Conservation (phyloP, 768 basidiomycete genomes). For the Botryobasidium botryosum region DNA sequence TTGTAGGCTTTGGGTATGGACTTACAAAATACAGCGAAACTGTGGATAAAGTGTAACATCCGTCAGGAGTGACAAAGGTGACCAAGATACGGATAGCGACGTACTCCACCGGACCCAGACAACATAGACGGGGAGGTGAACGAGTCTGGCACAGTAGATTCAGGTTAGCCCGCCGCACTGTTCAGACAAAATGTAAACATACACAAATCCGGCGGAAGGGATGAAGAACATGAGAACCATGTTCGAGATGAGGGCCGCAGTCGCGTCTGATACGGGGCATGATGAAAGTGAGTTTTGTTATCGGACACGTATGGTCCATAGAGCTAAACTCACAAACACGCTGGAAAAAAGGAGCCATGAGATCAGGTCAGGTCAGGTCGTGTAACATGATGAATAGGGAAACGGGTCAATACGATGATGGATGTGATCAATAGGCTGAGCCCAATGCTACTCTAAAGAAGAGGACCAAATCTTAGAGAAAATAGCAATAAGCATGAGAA, state of each 20-base stretch:
- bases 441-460: no score
- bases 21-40: neutral
- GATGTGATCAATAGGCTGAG: no score
- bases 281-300: no score
- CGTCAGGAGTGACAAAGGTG: neutral
- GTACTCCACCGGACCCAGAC: conserved; percentile 26
- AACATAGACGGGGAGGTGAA: conserved; percentile 18
- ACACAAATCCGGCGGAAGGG: conserved; percentile 16
- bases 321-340: conserved; percentile 18
- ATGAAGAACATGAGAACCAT: conserved; percentile 14
- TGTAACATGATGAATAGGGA: no score
- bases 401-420: no score
- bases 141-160: conserved; percentile 2
- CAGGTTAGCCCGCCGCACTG: neutral
- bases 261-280: conserved; percentile 13
- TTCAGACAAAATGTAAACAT: conserved; percentile 5
- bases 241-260: conserved; percentile 22
- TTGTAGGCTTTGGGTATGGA: no score
- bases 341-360: conserved; percentile 18
- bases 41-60: neutral
- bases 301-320: no score
- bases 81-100: conserved; percentile 20
- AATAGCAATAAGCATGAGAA: conserved; percentile 14
- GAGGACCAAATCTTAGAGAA: no score
- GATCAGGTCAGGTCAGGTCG: no score